A percentile compares a stretch with the other conserved stretches of the same genome.
These are phyloP conservation scores for Xanthoconium purpureum DNA, from an alignment of 768 basidiomycete genomes.

Conservation along the genomic window DNA sequence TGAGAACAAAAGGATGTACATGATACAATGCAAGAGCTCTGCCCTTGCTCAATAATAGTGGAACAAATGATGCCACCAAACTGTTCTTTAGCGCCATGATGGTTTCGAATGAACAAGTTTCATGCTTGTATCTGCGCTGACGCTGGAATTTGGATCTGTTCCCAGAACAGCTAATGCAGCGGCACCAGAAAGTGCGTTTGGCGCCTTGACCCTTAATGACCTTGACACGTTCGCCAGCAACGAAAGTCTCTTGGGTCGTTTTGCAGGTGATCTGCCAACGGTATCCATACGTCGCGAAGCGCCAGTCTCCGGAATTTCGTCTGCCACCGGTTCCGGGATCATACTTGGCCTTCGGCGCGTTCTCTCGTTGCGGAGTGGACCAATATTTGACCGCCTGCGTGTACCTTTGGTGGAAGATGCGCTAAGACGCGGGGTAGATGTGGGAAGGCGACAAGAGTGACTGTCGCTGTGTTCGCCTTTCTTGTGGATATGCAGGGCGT, in stretches of 20 bases:
- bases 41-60: slow-evolving; percentile 9
- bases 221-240: slow-evolving; percentile 41
- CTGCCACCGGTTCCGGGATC: slow-evolving; percentile 62
- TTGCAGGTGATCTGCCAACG: slow-evolving; percentile 50
- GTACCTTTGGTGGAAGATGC: slow-evolving; percentile 36
- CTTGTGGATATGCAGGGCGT: slow-evolving; percentile 34
- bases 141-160: slow-evolving; percentile 41
- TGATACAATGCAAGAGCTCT: slow-evolving; percentile 19
- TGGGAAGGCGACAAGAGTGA: slow-evolving; percentile 49
- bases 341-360: slow-evolving; percentile 72
- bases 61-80: slow-evolving; percentile 3
- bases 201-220: slow-evolving; percentile 33
- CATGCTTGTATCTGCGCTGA: slow-evolving; percentile 48
- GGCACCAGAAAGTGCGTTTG: slow-evolving; percentile 32
- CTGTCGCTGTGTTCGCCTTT: slow-evolving; percentile 38
- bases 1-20: slow-evolving; percentile 9
- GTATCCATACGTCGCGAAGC: slow-evolving; percentile 44
- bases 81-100: slow-evolving; percentile 55
- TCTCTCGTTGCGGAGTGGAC: slow-evolving; percentile 73
- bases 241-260: slow-evolving; percentile 57
- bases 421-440: slow-evolving; percentile 40
- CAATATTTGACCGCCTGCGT: slow-evolving; percentile 70
- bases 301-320: slow-evolving; percentile 32
- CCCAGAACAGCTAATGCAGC: slow-evolving; percentile 31
- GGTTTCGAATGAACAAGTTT: slow-evolving; percentile 42